Base-by-base conservation (phyloP, 441 rosid genomes). In the Sinapis alba region DNA sequence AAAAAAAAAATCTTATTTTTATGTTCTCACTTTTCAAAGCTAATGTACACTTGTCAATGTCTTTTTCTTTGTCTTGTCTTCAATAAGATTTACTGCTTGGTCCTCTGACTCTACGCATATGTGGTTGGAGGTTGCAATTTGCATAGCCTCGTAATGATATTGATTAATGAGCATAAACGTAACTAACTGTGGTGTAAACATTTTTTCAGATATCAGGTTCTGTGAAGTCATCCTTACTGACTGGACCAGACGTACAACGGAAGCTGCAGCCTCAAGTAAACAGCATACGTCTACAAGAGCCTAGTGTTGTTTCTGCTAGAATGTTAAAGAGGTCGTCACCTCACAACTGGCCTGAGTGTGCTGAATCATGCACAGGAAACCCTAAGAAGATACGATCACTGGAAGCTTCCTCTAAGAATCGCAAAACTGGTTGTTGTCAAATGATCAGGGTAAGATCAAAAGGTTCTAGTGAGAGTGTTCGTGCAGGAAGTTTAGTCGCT, bases 251-350 rank as follows among this genome's bases (percentile, higher is more conserved):
- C 27, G 71, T 43, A 30, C 63, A 73, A 54, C 73, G 65, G 76
- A 79, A 78, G 64, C 70, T 26, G n/a, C 84, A 75, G 57, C 78
- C 81, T 27, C 64, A 54, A 54, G 54, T 63, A 66, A 84, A 80
- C 75, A 58, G 13, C 50, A 19, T 30, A 56, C 73, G 50, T 73
- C 69, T 72, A 54, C 83, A 78, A 67, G 84, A 80, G 60, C 84
- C 81, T 34, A 61, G 61, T 79, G 73, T 68, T 24, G 72, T 74
- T 51, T 83, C 87, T 23, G 74, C 80, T 60, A 82, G 78, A 81
- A 65, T 69, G 5, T 74, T 82, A 13, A 86, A 88, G 84, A 82
- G 90, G 73, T 68, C 68, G 10, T 79, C 84, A 19, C 84, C 85
- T 0, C 45, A 61, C 72, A 24, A 71, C 62, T 74, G 78, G 54